Evolutionary conservation across 108 stramenopile genomes (phyloP).

Genomic region (Halocafeteria seosinensis): DNA sequence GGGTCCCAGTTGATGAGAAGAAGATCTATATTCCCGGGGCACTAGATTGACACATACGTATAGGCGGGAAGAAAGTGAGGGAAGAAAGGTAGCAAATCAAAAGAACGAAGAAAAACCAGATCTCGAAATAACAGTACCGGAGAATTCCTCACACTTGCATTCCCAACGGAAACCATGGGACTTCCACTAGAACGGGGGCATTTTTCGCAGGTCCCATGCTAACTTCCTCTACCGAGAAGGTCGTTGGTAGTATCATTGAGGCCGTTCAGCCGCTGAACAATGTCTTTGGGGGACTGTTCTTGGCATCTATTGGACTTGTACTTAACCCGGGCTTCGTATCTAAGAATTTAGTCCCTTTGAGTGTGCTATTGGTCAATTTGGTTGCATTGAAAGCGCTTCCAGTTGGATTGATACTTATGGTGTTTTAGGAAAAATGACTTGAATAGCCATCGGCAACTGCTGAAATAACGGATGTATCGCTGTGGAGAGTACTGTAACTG

Average conservation of each 20-base stretch:
- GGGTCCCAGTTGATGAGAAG: no score
- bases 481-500: slow-evolving; percentile 3
- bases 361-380: neutral
- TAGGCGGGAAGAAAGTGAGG: no score
- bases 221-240: neutral
- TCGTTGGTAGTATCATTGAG: neutral
- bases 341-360: neutral
- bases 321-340: slow-evolving; percentile 8
- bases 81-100: no score
- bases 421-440: neutral
- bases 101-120: no score
- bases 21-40: no score
- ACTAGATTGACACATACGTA: no score
- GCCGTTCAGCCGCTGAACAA: neutral
- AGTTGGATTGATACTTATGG: neutral
- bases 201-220: slow-evolving; percentile 15
- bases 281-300: slow-evolving; percentile 10
- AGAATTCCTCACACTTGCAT: slow-evolving; percentile 3
- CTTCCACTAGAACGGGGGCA: slow-evolving; percentile 14
- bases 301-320: slow-evolving; percentile 14
- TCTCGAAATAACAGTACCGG: no score
- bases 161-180: slow-evolving; percentile 5
- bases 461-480: slow-evolving; percentile 5
- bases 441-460: neutral
- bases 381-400: slow-evolving; percentile 3